Percentiles rank a stretch among this genome's conserved stretches.
Conservation (phyloP, 805 yeast genomes). For the Starmerella riodocensis region DNA sequence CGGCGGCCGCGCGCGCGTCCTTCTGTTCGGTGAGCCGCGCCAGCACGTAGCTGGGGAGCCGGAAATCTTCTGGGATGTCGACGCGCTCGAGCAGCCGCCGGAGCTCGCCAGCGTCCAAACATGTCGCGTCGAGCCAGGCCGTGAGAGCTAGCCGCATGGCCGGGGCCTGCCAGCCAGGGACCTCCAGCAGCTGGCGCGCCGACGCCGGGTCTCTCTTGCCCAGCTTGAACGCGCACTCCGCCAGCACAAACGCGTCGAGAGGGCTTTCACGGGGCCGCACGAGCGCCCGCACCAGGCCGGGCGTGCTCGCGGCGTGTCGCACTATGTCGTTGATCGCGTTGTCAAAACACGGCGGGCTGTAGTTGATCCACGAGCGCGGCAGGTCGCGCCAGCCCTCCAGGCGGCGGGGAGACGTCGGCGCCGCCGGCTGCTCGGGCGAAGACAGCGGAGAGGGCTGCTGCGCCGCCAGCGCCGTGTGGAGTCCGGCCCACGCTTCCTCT, state of each 20-base stretch:
- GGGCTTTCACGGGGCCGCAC: not conserved
- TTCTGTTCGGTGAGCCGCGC: not conserved
- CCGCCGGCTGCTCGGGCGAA: too few species aligned
- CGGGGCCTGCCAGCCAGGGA: not conserved
- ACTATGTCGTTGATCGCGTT: constrained; percentile 7
- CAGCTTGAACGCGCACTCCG: not conserved
- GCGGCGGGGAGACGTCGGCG: too few species aligned
- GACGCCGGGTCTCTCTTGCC: not conserved
- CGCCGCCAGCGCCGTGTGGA: too few species aligned
- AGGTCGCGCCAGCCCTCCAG: constrained; percentile 1
- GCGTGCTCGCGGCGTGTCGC: not conserved
- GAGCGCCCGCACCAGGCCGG: not conserved
- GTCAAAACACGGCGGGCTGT: constrained; percentile 8
- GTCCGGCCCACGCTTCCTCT: not conserved
- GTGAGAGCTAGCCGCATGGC: constrained; percentile 2
- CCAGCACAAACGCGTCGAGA: constrained; percentile 3
- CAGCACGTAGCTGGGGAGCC: constrained; percentile 5
- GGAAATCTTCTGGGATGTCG: constrained; percentile 1
- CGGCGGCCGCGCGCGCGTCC: not conserved
- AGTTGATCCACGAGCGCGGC: constrained; percentile 1
- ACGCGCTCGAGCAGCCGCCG: not conserved
- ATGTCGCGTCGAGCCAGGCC: constrained; percentile 3
- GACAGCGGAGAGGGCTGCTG: too few species aligned
- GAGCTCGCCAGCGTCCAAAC: not conserved
- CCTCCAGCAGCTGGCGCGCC: not conserved